A percentile compares a stretch with the other conserved stretches of the same genome.
These are phyloP conservation scores for Coccomyxa sp. DNA, from an alignment of 139 green algal species.

Conservation along the genomic window DNA sequence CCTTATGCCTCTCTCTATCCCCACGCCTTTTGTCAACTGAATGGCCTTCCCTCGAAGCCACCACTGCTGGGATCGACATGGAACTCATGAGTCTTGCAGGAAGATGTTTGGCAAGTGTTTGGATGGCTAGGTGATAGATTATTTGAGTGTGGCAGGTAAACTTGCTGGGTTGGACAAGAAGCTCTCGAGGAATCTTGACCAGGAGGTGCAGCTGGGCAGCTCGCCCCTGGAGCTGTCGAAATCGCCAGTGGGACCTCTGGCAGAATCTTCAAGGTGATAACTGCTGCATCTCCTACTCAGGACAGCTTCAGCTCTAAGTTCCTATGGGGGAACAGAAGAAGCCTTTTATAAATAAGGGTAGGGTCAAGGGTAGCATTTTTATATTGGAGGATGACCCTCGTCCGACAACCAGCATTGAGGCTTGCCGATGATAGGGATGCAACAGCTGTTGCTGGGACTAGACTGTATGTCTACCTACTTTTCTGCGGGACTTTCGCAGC, in stretches of 20 bases:
- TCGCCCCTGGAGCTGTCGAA: conserved; percentile 69
- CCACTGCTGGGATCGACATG: not conserved
- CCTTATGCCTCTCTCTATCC: not conserved
- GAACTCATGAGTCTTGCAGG: not conserved
- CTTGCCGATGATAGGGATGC: no score
- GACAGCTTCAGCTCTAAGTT: not conserved
- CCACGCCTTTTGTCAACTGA: not conserved
- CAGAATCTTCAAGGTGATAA: conserved; percentile 59
- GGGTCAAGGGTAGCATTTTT: not conserved
- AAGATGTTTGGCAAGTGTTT: not conserved
- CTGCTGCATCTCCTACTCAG: not conserved
- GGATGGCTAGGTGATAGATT: not conserved
- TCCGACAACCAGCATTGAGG: no score
- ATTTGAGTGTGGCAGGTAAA: conserved; percentile 71
- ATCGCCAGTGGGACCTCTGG: conserved; percentile 84
- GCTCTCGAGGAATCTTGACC: conserved; percentile 85
- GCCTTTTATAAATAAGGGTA: not conserved
- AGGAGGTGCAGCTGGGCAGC: conserved; percentile 72
- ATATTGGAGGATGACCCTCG: not conserved
- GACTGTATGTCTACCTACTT: no score
- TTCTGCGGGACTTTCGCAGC: no score
- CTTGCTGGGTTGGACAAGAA: conserved; percentile 97
- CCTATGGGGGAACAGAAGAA: not conserved
- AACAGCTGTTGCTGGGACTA: no score
- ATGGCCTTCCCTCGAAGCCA: not conserved